Percentiles rank a stretch among this genome's conserved stretches.
phyloP scores from a whole-genome alignment of 2,329 filamentous ascomycete genomes.

The Xylariomycetidae sp. region DNA sequence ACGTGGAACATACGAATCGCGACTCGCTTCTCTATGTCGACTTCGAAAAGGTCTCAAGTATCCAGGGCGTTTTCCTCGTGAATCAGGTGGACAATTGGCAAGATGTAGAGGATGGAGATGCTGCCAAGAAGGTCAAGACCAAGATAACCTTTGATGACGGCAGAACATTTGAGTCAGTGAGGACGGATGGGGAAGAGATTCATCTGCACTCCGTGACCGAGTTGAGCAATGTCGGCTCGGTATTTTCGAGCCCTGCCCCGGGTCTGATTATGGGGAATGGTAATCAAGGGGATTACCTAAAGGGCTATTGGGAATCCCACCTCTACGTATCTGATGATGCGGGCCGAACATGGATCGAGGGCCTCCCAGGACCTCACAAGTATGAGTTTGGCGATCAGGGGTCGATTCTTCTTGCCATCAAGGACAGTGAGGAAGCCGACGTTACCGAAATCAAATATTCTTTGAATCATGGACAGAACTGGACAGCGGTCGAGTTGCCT shows the following conservation, averaged over 20 bases:
- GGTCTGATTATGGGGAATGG: slow-evolving; percentile 92
- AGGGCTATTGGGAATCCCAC: slow-evolving; percentile 66
- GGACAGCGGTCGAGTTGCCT: slow-evolving; percentile 68
- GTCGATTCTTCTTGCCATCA: slow-evolving; percentile 78
- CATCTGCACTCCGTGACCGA: slow-evolving; percentile 93
- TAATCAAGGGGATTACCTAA: slow-evolving; percentile 75
- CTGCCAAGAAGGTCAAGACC: slow-evolving; percentile 66
- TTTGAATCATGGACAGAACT: slow-evolving; percentile 81
- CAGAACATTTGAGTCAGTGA: slow-evolving; percentile 73
- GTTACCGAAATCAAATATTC: slow-evolving; percentile 66
- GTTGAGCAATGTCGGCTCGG: slow-evolving; percentile 72
- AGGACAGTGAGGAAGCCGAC: slow-evolving; percentile 63
- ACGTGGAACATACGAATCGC: slow-evolving; percentile 88
- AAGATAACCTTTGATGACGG: slow-evolving; percentile 96
- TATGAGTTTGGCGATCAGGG: slow-evolving; percentile 96
- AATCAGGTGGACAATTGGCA: slow-evolving; percentile 87
- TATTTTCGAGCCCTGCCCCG: slow-evolving; percentile 91
- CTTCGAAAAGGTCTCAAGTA: slow-evolving; percentile 88
- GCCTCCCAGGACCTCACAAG: slow-evolving; percentile 78
- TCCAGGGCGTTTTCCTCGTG: slow-evolving; percentile 88
- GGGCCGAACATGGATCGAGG: slow-evolving; percentile 75
- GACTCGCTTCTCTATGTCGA: slow-evolving; percentile 74
- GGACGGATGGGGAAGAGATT: slow-evolving; percentile 61
- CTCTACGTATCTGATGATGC: slow-evolving; percentile 90
- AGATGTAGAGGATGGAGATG: slow-evolving; percentile 56